Evolutionary conservation across 805 yeast species (phyloP), one percentile per base, ranked within the genome.

Genomic region (Wickerhamomyces hampshirensis): DNA sequence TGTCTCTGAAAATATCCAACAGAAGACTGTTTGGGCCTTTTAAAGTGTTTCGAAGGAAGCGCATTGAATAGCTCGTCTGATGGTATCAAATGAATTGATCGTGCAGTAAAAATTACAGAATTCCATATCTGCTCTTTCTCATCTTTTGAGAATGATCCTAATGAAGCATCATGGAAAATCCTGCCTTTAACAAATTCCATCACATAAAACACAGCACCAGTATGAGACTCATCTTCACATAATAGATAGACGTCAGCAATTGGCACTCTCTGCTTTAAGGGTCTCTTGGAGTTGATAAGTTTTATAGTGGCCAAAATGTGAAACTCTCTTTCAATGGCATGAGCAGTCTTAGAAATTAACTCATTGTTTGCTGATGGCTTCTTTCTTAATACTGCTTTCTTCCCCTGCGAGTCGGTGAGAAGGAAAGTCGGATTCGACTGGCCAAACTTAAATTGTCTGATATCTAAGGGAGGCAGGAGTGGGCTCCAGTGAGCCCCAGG

Each of bases 361-460:
- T 69, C 61, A 24, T 62, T 62, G 43, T 71, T 73, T 3, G 71
- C 55, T 6, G 69, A 63, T 1, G 84, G 84, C 48, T 77, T 77
- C 44, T 77, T 63, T 38, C 84, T 59, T 34, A 77, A 60, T 3
- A 77, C 83, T 36, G 64, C 68, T 28, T 62, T 57, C 19, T 51
- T 56, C 1, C 65, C 65, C 5, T 42, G 42, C 2, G 62, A 50
- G 43, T 74, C 79, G 2, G 51, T 56, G 18, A 76, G 37, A 19
- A 72, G 64, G 49, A 75, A 77, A 1, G 82, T 75, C 10, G 84
- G 84, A 49, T 77, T 77, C 2, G 79, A 71, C 52, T 77, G 84
- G 12, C 84, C 84, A 51, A 71, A 75, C 18, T 66, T 66, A 58
- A 77, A 77, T 54, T 77, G 84, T 40, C 66, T 59, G 29, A 74